A percentile compares a stretch with the other conserved stretches of the same genome.
Conservation (phyloP, 73 alveolate species). For the Paramecium biaurelia region DNA sequence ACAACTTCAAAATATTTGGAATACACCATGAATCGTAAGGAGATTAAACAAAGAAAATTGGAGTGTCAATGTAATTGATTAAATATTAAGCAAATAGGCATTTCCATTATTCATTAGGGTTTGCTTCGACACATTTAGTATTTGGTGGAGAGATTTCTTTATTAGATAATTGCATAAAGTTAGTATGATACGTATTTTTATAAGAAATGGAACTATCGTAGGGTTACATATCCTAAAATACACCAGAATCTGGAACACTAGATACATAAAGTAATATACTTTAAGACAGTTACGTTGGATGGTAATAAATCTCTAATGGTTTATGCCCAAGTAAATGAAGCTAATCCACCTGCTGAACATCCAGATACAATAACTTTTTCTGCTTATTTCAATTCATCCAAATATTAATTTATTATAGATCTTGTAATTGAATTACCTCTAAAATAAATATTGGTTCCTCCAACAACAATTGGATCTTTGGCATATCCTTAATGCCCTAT, state of each 20-base stretch:
- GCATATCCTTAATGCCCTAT: slow-evolving; percentile 49
- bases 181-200: slow-evolving; percentile 17
- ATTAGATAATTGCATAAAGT: slow-evolving; percentile 21
- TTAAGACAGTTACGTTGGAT: not conserved
- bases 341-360: slow-evolving; percentile 56
- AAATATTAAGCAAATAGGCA: slow-evolving; percentile 31
- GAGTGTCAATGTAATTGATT: not conserved
- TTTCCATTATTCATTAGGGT: slow-evolving; percentile 38
- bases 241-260: slow-evolving; percentile 51
- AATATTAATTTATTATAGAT: not conserved
- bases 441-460: slow-evolving; percentile 10
- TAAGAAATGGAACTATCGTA: slow-evolving; percentile 32
- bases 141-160: slow-evolving; percentile 20
- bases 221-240: not conserved
- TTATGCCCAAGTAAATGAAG: slow-evolving; percentile 34
- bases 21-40: slow-evolving; percentile 48
- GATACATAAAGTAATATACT: not conserved
- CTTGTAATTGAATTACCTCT: slow-evolving; percentile 17
- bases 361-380: slow-evolving; percentile 35
- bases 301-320: slow-evolving; percentile 36
- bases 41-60: slow-evolving; percentile 20
- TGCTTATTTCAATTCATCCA: not conserved
- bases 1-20: slow-evolving; percentile 33
- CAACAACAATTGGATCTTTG: not conserved
- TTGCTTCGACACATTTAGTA: not conserved